These are phyloP conservation scores for Aspergillus heteromorphus DNA, from an alignment of 495 filamentous ascomycete species.

Conservation along the genomic window DNA sequence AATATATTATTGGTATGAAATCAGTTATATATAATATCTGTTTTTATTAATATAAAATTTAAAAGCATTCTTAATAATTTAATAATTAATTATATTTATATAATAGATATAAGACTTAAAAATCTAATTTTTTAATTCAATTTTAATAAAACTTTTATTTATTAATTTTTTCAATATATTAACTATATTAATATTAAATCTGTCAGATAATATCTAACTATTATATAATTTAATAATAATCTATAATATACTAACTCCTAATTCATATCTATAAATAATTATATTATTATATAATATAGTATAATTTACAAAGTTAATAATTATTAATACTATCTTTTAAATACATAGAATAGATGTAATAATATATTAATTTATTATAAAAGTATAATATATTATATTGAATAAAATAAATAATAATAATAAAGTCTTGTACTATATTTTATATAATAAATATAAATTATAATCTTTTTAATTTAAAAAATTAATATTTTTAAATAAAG, in stretches of 20 bases:
- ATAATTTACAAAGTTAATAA: no score
- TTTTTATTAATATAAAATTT: background rate
- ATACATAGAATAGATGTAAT: background rate
- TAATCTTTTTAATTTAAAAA: no score
- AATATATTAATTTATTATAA: background rate
- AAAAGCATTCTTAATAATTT: background rate
- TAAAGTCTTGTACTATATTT: no score
- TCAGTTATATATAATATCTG: background rate
- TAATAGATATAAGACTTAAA: background rate
- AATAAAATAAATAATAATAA: background rate
- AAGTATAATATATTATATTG: background rate
- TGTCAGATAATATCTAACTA: background rate
- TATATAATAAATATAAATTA: background rate
- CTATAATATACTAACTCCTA: no score
- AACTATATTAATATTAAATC: background rate
- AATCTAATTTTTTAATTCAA: background rate
- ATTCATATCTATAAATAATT: background rate
- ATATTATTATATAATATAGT: no score
- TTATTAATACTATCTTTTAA: no score
- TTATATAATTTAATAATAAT: background rate
- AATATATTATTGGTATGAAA: background rate
- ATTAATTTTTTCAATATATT: background rate
- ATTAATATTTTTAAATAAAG: background rate
- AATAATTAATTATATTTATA: background rate
- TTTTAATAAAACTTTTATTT: background rate